These are phyloP conservation scores for Ramaria sp. DNA, from an alignment of 768 basidiomycete genomes.

Conservation along the genomic window DNA sequence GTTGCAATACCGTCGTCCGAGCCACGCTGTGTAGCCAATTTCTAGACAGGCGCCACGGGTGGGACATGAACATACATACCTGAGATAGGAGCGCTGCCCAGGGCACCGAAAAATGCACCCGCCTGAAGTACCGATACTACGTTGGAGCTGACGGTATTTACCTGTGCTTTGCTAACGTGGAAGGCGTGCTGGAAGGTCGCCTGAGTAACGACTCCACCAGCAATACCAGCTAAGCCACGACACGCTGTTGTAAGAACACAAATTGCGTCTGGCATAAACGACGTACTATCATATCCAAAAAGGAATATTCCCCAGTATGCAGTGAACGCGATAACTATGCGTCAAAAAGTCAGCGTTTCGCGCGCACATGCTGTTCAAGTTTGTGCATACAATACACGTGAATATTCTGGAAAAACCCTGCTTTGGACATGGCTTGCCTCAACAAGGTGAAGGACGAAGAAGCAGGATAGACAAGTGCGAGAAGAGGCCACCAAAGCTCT, in stretches of 20 bases:
- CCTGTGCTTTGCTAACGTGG: slow-evolving; percentile 26
- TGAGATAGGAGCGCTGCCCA: slow-evolving; percentile 61
- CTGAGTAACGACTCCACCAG: slow-evolving; percentile 58
- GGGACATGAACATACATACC: too few species aligned
- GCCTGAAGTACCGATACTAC: slow-evolving; percentile 84
- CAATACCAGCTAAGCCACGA: slow-evolving; percentile 35
- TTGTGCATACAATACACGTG: slow-evolving; percentile 48
- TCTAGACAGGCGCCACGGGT: too few species aligned
- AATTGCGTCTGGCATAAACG: not conserved
- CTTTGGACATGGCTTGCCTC: slow-evolving; percentile 1
- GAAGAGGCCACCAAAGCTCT: not conserved
- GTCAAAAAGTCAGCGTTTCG: not conserved
- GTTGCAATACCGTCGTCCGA: slow-evolving; percentile 60
- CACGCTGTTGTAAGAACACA: not conserved
- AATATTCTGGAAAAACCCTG: slow-evolving; percentile 37
- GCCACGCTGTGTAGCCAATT: slow-evolving; percentile 40
- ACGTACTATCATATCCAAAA: slow-evolving; percentile 70
- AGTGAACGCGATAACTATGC: slow-evolving; percentile 57
- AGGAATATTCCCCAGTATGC: slow-evolving; percentile 74
- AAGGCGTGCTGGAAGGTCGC: slow-evolving; percentile 53
- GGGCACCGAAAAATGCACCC: slow-evolving; percentile 81
- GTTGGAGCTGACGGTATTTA: slow-evolving; percentile 54
- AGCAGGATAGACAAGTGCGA: too few species aligned
- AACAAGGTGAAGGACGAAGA: too few species aligned
- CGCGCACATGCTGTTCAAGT: too few species aligned